Conservation (phyloP, 1,284 basidiomycete genomes). For the Trametes versicolor region DNA sequence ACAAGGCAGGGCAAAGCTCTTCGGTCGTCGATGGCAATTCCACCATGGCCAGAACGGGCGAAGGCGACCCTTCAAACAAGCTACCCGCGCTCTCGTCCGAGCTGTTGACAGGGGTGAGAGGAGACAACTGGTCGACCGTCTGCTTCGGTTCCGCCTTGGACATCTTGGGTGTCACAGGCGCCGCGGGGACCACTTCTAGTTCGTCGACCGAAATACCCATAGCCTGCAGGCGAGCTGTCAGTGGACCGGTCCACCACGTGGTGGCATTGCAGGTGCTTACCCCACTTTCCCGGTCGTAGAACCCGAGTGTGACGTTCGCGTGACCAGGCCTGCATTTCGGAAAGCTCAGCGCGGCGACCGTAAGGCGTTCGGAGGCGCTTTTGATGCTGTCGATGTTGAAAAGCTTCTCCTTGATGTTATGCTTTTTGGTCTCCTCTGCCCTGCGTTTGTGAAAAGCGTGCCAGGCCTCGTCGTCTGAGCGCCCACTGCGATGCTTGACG, state of each 20-base stretch:
- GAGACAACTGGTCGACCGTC: neutral
- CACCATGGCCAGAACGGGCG: neutral
- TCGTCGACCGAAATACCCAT: neutral
- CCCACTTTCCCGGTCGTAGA: slow-evolving; percentile 29
- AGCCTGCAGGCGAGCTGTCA: neutral
- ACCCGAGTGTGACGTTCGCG: slow-evolving; percentile 29
- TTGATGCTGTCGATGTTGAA: slow-evolving; percentile 48
- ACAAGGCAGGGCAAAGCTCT: neutral
- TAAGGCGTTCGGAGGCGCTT: slow-evolving; percentile 46
- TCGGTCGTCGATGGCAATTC: too few relatives aligned
- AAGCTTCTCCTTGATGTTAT: slow-evolving; percentile 41
- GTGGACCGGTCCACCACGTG: too few relatives aligned
- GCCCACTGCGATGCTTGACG: slow-evolving; percentile 33
- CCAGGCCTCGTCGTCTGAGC: slow-evolving; percentile 45
- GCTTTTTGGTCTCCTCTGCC: slow-evolving; percentile 12
- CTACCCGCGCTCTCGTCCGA: neutral
- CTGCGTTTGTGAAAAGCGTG: slow-evolving; percentile 55
- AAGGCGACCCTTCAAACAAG: neutral
- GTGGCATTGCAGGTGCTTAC: slow-evolving; percentile 2
- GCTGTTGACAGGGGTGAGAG: slow-evolving; percentile 16
- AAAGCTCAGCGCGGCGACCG: slow-evolving; percentile 53
- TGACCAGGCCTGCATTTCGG: slow-evolving; percentile 47
- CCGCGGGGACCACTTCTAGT: neutral
- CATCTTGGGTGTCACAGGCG: neutral
- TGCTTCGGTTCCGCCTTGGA: neutral